phyloP scores from a whole-genome alignment of 768 basidiomycete species.

The Leucosporidium creatinivorum region DNA sequence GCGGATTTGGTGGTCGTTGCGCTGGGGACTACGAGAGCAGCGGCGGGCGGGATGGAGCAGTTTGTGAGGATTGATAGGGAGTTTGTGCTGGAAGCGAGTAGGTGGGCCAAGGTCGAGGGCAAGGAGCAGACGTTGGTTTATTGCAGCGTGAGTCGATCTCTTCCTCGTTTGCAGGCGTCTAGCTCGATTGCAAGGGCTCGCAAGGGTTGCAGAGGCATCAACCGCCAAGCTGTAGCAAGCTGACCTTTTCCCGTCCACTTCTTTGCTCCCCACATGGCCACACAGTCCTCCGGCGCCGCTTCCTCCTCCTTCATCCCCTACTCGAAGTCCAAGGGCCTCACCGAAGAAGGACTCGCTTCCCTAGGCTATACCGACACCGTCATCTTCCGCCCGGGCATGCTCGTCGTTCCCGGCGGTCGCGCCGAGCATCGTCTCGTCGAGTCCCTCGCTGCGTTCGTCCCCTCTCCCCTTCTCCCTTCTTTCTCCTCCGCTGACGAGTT shows the following conservation, averaged over 20 bases:
- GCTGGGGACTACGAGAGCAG: slow-evolving; percentile 58
- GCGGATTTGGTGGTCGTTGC: slow-evolving; percentile 71
- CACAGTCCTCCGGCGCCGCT: slow-evolving; percentile 1
- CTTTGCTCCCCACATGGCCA: not conserved
- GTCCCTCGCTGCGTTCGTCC: slow-evolving; percentile 46
- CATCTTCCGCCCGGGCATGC: slow-evolving; percentile 58
- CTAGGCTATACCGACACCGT: slow-evolving; percentile 66
- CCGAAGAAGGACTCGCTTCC: slow-evolving; percentile 59
- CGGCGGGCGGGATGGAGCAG: slow-evolving; percentile 56
- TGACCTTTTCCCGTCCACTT: no score
- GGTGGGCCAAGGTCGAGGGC: slow-evolving; percentile 54
- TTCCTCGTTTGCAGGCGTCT: no score
- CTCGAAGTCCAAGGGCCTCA: slow-evolving; percentile 45
- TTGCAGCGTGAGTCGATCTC: slow-evolving; percentile 34
- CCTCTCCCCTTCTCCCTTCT: not conserved
- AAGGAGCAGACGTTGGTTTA: slow-evolving; percentile 61
- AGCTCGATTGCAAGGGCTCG: no score
- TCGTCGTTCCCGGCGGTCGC: slow-evolving; percentile 49
- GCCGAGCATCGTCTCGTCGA: slow-evolving; percentile 46
- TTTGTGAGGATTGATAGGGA: slow-evolving; percentile 74
- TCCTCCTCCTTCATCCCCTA: slow-evolving; percentile 8
- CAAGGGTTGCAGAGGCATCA: no score
- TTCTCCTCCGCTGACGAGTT: not conserved
- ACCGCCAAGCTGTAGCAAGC: no score
- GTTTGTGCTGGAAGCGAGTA: slow-evolving; percentile 53